Percentiles rank a stretch among this genome's conserved stretches.
These are phyloP conservation scores for Ustilago esculenta DNA, from an alignment of 1,284 basidiomycete genomes.

Conservation along the genomic window DNA sequence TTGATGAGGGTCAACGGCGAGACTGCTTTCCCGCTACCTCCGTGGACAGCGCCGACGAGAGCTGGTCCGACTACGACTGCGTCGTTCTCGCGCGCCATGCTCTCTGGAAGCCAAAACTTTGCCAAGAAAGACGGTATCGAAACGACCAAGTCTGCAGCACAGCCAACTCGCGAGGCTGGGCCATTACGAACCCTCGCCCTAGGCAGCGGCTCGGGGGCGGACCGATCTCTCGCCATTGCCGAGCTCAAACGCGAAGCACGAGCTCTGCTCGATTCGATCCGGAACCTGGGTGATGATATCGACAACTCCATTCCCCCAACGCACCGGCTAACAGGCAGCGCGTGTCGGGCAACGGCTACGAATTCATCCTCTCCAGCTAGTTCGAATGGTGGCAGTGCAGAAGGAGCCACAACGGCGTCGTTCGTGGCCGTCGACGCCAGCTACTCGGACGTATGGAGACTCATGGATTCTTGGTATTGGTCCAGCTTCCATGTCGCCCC, in stretches of 20 bases:
- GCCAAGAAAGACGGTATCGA: too few relatives aligned
- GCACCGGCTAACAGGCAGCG: constrained; percentile 14
- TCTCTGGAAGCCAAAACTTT: background rate
- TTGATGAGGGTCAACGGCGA: constrained; percentile 27
- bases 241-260: constrained; percentile 24
- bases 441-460: constrained; percentile 25
- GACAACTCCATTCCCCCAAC: constrained; percentile 21
- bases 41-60: background rate
- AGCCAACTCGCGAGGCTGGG: too few relatives aligned
- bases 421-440: constrained; percentile 25
- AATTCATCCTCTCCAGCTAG: background rate
- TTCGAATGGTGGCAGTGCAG: background rate
- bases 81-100: background rate
- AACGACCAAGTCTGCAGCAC: too few relatives aligned
- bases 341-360: background rate
- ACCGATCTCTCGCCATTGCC: constrained; percentile 3
- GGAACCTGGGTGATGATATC: constrained; percentile 17
- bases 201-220: constrained; percentile 8
- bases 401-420: too few relatives aligned
- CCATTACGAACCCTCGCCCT: background rate
- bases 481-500: constrained; percentile 19
- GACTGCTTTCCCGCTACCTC: constrained; percentile 25
- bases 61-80: background rate
- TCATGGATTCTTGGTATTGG: constrained; percentile 44
- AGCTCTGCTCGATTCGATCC: constrained; percentile 20